Evolutionary conservation across 768 basidiomycete genomes (phyloP).

Genomic region (Mycena crocata): DNA sequence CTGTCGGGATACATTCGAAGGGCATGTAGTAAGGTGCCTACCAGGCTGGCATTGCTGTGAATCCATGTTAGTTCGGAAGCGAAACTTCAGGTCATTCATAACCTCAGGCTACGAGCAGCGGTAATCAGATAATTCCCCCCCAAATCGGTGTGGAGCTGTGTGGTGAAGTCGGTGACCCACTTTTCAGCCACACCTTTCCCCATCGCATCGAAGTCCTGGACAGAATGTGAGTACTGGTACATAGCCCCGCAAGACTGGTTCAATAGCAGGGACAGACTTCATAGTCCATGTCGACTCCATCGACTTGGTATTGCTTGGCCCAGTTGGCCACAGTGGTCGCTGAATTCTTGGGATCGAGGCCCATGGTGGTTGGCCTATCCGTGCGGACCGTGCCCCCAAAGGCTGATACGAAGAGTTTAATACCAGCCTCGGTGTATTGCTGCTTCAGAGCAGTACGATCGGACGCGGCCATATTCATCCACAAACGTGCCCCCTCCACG

Average conservation of each 20-base stretch:
- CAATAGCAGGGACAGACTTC: too few relatives aligned
- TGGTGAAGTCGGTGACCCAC: conserved; percentile 5
- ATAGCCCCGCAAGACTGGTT: too few relatives aligned
- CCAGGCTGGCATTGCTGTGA: conserved; percentile 7
- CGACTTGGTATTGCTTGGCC: neutral
- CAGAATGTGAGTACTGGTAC: neutral
- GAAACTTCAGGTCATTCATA: neutral
- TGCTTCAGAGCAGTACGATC: conserved; percentile 61
- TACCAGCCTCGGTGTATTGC: conserved; percentile 67
- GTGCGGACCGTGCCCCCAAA: conserved; percentile 74
- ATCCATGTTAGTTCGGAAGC: neutral
- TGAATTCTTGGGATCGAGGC: conserved; percentile 52
- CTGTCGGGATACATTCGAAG: neutral
- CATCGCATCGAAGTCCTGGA: neutral
- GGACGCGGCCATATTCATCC: too few relatives aligned
- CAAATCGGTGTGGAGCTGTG: neutral
- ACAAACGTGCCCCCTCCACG: too few relatives aligned
- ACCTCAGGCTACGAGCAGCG: neutral
- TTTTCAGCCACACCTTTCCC: neutral
- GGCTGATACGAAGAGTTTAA: conserved; percentile 71
- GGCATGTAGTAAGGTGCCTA: neutral
- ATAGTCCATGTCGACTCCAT: conserved; percentile 2
- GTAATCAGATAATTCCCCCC: neutral
- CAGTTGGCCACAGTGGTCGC: neutral
- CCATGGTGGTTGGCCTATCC: conserved; percentile 66